These are phyloP conservation scores for Fistulinella cinereoalba DNA, from an alignment of 1,284 basidiomycete species.

Conservation along the genomic window DNA sequence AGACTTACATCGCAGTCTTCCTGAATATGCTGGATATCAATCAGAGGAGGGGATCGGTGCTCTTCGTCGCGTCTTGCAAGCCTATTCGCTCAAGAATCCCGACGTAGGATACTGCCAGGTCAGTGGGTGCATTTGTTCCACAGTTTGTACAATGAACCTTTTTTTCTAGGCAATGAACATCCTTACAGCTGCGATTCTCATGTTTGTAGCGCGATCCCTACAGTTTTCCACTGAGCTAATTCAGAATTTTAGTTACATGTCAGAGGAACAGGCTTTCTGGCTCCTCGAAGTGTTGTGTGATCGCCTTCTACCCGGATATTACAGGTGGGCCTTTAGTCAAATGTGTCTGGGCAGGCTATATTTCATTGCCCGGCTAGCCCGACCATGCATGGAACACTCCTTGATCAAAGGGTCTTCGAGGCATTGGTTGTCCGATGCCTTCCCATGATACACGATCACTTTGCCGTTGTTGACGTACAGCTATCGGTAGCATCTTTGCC, in stretches of 20 bases:
- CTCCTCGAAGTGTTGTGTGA: slow-evolving; percentile 94
- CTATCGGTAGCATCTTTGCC: slow-evolving; percentile 95
- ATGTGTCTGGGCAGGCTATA: neutral
- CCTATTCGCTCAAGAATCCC: slow-evolving; percentile 97
- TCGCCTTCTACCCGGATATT: slow-evolving; percentile 94
- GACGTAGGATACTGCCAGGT: slow-evolving; percentile 88
- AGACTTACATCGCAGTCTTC: slow-evolving; percentile 91
- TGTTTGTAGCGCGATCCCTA: slow-evolving; percentile 51
- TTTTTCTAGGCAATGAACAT: slow-evolving; percentile 86
- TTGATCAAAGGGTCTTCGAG: slow-evolving; percentile 98
- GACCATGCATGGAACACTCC: slow-evolving; percentile 97
- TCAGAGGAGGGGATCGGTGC: slow-evolving; percentile 81
- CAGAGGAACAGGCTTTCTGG: slow-evolving; percentile 99
- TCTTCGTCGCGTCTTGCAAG: slow-evolving; percentile 88
- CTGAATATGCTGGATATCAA: slow-evolving; percentile 95
- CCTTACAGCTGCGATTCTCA: slow-evolving; percentile 85
- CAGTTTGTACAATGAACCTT: slow-evolving; percentile 12
- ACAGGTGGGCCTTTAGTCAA: slow-evolving; percentile 62
- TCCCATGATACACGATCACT: slow-evolving; percentile 94
- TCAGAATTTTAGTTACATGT: slow-evolving; percentile 77
- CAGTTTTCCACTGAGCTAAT: slow-evolving; percentile 15
- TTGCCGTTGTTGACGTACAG: slow-evolving; percentile 90
- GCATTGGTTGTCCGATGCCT: slow-evolving; percentile 89
- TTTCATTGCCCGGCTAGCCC: slow-evolving; percentile 50
- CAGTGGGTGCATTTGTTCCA: slow-evolving; percentile 21